phyloP scores from a whole-genome alignment of 371 early-diverging fungal species.

The Gilbertella persicaria region DNA sequence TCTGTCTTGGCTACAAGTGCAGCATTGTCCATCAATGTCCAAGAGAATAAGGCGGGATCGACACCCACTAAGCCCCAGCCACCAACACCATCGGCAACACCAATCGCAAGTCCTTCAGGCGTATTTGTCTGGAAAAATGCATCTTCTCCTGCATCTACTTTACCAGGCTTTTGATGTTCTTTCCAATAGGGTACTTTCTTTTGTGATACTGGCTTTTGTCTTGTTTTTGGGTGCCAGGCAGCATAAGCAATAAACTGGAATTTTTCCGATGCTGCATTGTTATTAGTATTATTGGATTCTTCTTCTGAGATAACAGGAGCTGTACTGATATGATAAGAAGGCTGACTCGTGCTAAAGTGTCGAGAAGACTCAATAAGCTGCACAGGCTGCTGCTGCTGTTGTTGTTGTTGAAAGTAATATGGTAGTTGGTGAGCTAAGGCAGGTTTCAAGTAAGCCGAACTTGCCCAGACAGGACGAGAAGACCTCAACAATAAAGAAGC shows the following conservation, averaged over 20 bases:
- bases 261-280: conserved; percentile 11
- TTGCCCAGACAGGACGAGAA: conserved; percentile 5
- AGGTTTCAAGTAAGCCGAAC: conserved; percentile 2
- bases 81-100: conserved; percentile 76
- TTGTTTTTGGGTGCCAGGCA: conserved; percentile 53
- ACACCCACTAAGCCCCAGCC: conserved; percentile 66
- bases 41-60: conserved; percentile 64
- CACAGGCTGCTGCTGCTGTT: neutral
- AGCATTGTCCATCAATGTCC: conserved; percentile 75
- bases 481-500: conserved; percentile 22
- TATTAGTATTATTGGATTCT: conserved; percentile 1
- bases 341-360: conserved; percentile 6
- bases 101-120: conserved; percentile 58
- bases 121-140: conserved; percentile 69
- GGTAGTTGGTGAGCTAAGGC: conserved; percentile 6
- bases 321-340: neutral
- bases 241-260: conserved; percentile 50
- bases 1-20: conserved; percentile 55
- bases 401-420: conserved; percentile 15
- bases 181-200: conserved; percentile 50
- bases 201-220: conserved; percentile 20
- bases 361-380: conserved; percentile 1
- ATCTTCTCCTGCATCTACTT: conserved; percentile 76
- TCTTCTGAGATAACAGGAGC: neutral
- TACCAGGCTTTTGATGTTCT: conserved; percentile 42